A percentile compares a stretch with the other conserved stretches of the same genome.
phyloP scores from a whole-genome alignment of 148 eudicot genomes.

The Chenopodium formosanum region DNA sequence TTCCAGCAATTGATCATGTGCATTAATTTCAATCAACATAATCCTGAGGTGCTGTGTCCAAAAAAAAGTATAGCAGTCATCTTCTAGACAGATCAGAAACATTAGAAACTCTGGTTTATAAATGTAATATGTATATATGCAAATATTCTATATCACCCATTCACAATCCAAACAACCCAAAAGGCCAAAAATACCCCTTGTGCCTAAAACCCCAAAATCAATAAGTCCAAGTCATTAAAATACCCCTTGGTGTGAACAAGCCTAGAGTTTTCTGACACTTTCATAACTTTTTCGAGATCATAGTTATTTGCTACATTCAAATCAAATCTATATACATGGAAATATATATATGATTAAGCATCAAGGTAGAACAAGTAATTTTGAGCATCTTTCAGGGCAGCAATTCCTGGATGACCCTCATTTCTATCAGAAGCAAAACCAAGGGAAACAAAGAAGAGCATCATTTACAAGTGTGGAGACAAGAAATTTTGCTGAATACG shows the following conservation, averaged over 20 bases:
- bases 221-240: neutral
- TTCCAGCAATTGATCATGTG: neutral
- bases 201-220: no score
- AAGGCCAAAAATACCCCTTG: no score
- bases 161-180: neutral
- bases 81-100: neutral
- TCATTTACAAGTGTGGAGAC: constrained; percentile 58
- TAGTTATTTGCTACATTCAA: neutral
- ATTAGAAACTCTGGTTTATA: neutral
- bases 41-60: neutral
- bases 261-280: no score
- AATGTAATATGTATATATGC: neutral
- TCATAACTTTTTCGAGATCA: no score
- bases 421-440: constrained; percentile 45
- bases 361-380: neutral
- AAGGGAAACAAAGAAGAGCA: constrained; percentile 37
- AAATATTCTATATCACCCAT: neutral
- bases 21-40: neutral
- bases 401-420: constrained; percentile 49
- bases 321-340: neutral
- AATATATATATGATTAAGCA: neutral
- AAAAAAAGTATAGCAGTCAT: neutral
- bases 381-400: constrained; percentile 49
- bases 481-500: constrained; percentile 41
- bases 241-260: no score